These are phyloP conservation scores for Leucocoprinus leucothites DNA, from an alignment of 768 basidiomycete species.

Conservation along the genomic window DNA sequence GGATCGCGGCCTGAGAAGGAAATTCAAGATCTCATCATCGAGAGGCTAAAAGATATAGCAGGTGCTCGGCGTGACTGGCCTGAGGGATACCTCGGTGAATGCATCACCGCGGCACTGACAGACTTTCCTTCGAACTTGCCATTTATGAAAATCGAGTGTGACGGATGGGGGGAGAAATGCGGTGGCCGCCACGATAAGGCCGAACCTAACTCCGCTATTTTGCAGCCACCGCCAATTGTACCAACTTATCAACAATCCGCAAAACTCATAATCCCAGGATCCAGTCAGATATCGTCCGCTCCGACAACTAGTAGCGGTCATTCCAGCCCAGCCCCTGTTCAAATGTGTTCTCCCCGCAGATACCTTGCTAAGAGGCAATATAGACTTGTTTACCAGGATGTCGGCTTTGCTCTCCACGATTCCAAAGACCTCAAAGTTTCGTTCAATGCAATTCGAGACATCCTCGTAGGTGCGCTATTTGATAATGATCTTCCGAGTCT, in stretches of 20 bases:
- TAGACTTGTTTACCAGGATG: not conserved
- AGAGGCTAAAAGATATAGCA: not conserved
- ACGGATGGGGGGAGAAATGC: not conserved
- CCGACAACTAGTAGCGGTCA: not conserved
- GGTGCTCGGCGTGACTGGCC: not conserved
- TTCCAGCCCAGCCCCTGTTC: too few relatives aligned
- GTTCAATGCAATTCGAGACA: not conserved
- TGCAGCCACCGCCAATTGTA: not conserved
- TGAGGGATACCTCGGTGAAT: not conserved
- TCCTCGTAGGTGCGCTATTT: not conserved
- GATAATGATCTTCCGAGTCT: not conserved
- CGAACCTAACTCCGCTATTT: not conserved
- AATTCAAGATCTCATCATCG: constrained; percentile 14
- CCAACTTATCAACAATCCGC: not conserved
- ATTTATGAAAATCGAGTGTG: constrained; percentile 8
- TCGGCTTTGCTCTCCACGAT: constrained; percentile 20
- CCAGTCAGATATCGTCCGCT: too few relatives aligned
- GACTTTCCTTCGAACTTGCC: too few relatives aligned
- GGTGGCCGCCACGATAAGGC: not conserved
- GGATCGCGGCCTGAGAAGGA: constrained; percentile 12
- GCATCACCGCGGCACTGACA: too few relatives aligned
- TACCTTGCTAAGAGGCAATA: not conserved
- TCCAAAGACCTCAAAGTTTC: constrained; percentile 19
- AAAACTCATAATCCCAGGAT: too few relatives aligned
- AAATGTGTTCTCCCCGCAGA: not conserved